A percentile compares a stretch with the other conserved stretches of the same genome.
These are phyloP conservation scores for Mycena maculata DNA, from an alignment of 768 basidiomycete genomes.

Conservation along the genomic window DNA sequence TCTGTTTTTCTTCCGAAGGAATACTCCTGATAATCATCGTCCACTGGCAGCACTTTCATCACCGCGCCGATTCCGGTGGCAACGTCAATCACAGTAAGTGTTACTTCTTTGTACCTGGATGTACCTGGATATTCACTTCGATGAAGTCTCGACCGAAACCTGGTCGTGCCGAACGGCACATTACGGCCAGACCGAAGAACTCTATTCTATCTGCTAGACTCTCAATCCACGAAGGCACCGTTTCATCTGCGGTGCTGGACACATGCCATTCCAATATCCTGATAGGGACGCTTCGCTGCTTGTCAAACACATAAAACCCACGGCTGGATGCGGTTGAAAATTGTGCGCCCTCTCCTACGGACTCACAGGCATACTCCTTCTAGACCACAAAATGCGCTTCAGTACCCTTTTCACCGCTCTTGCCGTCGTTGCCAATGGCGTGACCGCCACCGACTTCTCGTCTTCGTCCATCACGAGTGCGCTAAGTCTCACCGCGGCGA, in stretches of 20 bases:
- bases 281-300: slow-evolving; percentile 7
- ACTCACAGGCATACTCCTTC: slow-evolving; percentile 13
- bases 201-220: neutral
- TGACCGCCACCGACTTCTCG: slow-evolving; percentile 11
- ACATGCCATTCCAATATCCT: slow-evolving; percentile 18
- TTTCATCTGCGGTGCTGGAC: slow-evolving; percentile 15
- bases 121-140: slow-evolving; percentile 22
- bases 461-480: slow-evolving; percentile 8
- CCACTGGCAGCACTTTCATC: neutral
- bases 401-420: slow-evolving; percentile 23
- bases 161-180: slow-evolving; percentile 10
- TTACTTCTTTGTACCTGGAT: slow-evolving; percentile 21
- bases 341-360: slow-evolving; percentile 20
- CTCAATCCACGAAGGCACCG: neutral
- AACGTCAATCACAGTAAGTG: slow-evolving; percentile 23
- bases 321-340: slow-evolving; percentile 1
- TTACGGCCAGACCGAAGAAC: neutral
- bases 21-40: neutral
- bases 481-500: slow-evolving; percentile 25
- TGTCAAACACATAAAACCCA: slow-evolving; percentile 19
- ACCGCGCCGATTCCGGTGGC: slow-evolving; percentile 11
- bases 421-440: slow-evolving; percentile 20
- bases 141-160: neutral
- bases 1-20: too few species aligned
- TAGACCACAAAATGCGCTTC: slow-evolving; percentile 29